These are phyloP conservation scores for Chrysanthemum seticuspe DNA, from an alignment of 129 eudicot species.

Conservation along the genomic window DNA sequence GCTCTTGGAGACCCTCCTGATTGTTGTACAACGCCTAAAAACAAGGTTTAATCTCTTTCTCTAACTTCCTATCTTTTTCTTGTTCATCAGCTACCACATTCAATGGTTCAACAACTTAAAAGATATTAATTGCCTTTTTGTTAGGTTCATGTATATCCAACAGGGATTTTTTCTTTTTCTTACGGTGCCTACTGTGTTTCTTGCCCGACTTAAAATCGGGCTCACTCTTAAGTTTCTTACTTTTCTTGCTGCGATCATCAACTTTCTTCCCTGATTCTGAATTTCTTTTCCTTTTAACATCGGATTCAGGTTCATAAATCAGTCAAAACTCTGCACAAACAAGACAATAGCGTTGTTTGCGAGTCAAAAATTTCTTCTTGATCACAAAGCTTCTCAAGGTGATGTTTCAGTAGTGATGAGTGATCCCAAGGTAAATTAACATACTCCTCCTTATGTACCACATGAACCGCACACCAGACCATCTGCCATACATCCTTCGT, in stretches of 20 bases:
- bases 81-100: slow-evolving; percentile 15
- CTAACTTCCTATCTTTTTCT: not conserved
- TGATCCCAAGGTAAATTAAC: not conserved
- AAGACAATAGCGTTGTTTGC: no score
- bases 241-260: no score
- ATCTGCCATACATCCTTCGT: no score
- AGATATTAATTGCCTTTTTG: slow-evolving; percentile 10
- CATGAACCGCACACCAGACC: no score
- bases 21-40: slow-evolving; percentile 79
- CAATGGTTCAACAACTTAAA: slow-evolving; percentile 14
- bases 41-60: slow-evolving; percentile 45
- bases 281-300: no score
- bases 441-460: slow-evolving; percentile 41
- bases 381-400: no score
- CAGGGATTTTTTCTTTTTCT: slow-evolving; percentile 17
- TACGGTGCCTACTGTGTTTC: not conserved
- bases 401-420: no score
- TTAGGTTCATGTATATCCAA: no score
- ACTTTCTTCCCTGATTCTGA: no score
- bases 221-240: slow-evolving; percentile 5
- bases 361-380: no score
- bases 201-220: slow-evolving; percentile 6
- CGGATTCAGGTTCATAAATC: no score
- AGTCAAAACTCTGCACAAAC: no score
- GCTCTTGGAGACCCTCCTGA: slow-evolving; percentile 88